phyloP scores from a whole-genome alignment of 768 basidiomycete genomes.

The Termitomyces sp. region DNA sequence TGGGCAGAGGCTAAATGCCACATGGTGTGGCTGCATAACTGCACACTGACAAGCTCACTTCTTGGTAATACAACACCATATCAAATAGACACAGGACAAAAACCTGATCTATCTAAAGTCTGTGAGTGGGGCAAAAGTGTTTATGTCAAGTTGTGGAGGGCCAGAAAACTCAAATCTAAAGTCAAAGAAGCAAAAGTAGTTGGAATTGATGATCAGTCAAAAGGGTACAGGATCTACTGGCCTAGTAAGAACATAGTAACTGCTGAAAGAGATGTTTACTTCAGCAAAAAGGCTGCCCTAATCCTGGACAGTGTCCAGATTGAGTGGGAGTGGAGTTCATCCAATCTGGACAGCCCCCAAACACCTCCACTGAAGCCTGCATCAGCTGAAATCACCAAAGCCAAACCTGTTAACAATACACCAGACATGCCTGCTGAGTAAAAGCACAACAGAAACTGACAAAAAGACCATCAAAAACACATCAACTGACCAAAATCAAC shows the following conservation, averaged over 20 bases:
- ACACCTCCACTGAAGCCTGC: background rate
- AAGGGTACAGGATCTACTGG: slow-evolving; percentile 13
- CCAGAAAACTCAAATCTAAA: slow-evolving; percentile 7
- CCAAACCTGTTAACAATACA: background rate
- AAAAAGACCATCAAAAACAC: background rate
- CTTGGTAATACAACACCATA: background rate
- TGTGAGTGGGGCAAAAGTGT: background rate
- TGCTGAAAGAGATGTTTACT: slow-evolving; percentile 24
- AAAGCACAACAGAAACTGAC: background rate
- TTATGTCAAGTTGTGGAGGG: slow-evolving; percentile 15
- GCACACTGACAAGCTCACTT: background rate
- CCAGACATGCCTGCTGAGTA: background rate
- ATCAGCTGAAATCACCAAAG: background rate
- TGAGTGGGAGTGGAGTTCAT: slow-evolving; percentile 18
- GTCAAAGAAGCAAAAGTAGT: slow-evolving; percentile 5
- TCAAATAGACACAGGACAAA: slow-evolving; percentile 4
- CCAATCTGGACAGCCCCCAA: slow-evolving; percentile 5
- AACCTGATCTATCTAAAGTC: background rate
- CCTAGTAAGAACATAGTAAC: slow-evolving; percentile 18
- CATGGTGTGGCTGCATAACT: background rate
- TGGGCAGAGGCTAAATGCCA: too few relatives aligned
- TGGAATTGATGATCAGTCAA: slow-evolving; percentile 21
- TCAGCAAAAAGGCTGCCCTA: slow-evolving; percentile 18
- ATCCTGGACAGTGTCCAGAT: slow-evolving; percentile 10
- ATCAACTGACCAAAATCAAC: background rate